A percentile compares a stretch with the other conserved stretches of the same genome.
Evolutionary conservation across 2,329 filamentous ascomycete species (phyloP).

Genomic region (Elsinoe arachidis): DNA sequence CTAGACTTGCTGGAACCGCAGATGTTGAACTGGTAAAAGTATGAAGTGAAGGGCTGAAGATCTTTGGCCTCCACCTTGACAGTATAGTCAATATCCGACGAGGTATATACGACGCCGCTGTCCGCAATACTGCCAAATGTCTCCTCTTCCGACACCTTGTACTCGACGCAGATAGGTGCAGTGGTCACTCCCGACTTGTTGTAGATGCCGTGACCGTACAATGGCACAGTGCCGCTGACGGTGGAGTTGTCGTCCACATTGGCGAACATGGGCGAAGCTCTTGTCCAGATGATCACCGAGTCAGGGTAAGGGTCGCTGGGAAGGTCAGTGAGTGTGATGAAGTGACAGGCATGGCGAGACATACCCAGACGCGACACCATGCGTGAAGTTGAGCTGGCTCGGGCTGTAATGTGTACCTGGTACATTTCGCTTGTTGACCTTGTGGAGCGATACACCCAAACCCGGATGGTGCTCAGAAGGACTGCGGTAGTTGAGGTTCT

Average conservation of each 20-base stretch:
- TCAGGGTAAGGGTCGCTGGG: slow-evolving; percentile 35
- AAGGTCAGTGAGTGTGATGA: too few species aligned
- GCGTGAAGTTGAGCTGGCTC: slow-evolving; percentile 52
- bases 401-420: slow-evolving; percentile 37
- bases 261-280: slow-evolving; percentile 31
- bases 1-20: slow-evolving; percentile 55
- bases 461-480: slow-evolving; percentile 56
- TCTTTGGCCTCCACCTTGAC: slow-evolving; percentile 61
- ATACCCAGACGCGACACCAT: slow-evolving; percentile 43
- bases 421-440: slow-evolving; percentile 49
- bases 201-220: slow-evolving; percentile 48
- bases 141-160: slow-evolving; percentile 47
- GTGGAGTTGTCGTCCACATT: slow-evolving; percentile 39
- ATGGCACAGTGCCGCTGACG: slow-evolving; percentile 47
- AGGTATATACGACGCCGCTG: slow-evolving; percentile 57
- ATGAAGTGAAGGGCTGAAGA: slow-evolving; percentile 54
- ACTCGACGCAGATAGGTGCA: slow-evolving; percentile 59
- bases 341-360: too few species aligned
- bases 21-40: slow-evolving; percentile 63
- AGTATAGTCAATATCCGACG: slow-evolving; percentile 66
- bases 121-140: slow-evolving; percentile 43
- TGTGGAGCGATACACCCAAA: slow-evolving; percentile 56
- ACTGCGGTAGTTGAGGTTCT: slow-evolving; percentile 59
- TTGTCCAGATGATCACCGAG: slow-evolving; percentile 36
- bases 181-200: slow-evolving; percentile 37